These are phyloP conservation scores for Diaporthe batatas DNA, from an alignment of 2,329 filamentous ascomycete genomes.

Conservation along the genomic window DNA sequence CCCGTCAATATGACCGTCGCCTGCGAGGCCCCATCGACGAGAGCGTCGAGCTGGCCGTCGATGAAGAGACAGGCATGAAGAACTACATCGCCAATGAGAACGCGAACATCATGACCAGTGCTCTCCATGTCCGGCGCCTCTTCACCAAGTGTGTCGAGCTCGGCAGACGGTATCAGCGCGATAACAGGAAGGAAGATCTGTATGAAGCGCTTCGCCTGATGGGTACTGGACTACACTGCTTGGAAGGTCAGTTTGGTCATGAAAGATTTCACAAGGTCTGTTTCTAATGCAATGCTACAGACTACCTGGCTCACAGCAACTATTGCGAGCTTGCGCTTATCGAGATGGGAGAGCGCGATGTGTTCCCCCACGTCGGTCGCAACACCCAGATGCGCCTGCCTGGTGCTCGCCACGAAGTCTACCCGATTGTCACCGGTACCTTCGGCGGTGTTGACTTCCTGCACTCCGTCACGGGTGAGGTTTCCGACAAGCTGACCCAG, in stretches of 20 bases:
- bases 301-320: constrained; percentile 94
- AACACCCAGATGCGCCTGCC: constrained; percentile 77
- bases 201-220: constrained; percentile 89
- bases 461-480: constrained; percentile 83
- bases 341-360: constrained; percentile 82
- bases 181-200: constrained; percentile 79
- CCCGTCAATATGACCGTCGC: constrained; percentile 82
- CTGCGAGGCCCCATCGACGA: constrained; percentile 88
- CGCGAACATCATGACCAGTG: constrained; percentile 83
- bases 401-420: constrained; percentile 76
- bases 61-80: constrained; percentile 83
- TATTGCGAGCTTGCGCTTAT: constrained; percentile 90
- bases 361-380: constrained; percentile 90
- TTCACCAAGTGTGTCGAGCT: constrained; percentile 82
- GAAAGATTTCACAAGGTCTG: not conserved
- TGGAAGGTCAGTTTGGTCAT: constrained; percentile 71
- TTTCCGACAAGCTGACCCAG: constrained; percentile 91
- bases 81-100: constrained; percentile 94
- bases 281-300: constrained; percentile 54
- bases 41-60: constrained; percentile 80
- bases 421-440: constrained; percentile 88
- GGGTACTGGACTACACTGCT: constrained; percentile 89
- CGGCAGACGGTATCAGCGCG: constrained; percentile 78
- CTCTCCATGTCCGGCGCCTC: constrained; percentile 79
- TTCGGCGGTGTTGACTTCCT: constrained; percentile 96